Percentiles rank a stretch among this genome's conserved stretches.
phyloP scores from a whole-genome alignment of 148 eudicot genomes.

The Arctostaphylos glauca region DNA sequence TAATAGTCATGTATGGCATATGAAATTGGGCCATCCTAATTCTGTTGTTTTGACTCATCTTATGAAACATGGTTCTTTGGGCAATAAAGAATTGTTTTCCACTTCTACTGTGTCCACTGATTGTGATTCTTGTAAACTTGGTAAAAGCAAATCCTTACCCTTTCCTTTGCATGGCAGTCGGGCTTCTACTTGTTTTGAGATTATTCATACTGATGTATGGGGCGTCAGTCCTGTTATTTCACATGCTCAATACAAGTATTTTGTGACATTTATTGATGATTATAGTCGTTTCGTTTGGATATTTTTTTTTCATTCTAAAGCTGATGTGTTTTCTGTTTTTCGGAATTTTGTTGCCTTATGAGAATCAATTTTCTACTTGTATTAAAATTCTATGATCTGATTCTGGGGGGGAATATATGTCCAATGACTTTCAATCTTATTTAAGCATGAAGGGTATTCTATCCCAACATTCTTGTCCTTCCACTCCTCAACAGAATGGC shows the following conservation, averaged over 20 bases:
- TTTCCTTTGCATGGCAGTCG: neutral
- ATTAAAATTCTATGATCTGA: too few species aligned
- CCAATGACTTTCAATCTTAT: neutral
- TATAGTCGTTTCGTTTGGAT: neutral
- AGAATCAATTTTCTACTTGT: too few species aligned
- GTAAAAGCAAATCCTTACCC: neutral
- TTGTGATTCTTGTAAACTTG: neutral
- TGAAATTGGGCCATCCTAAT: slow-evolving; percentile 10
- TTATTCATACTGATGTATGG: slow-evolving; percentile 16
- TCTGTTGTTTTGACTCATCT: neutral
- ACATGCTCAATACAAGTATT: neutral
- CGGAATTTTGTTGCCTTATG: neutral
- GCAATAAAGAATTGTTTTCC: neutral
- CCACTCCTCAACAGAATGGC: slow-evolving; percentile 12
- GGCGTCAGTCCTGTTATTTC: neutral
- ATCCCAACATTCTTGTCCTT: neutral
- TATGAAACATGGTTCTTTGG: neutral
- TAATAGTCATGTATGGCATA: neutral
- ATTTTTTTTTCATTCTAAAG: neutral
- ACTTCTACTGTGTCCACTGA: neutral
- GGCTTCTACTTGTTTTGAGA: neutral
- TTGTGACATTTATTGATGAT: neutral
- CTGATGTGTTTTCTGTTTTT: neutral
- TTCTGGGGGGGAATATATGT: neutral
- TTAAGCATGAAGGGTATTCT: neutral